phyloP scores from a whole-genome alignment of 345 rosid species.

The Pelargonium nanum region DNA sequence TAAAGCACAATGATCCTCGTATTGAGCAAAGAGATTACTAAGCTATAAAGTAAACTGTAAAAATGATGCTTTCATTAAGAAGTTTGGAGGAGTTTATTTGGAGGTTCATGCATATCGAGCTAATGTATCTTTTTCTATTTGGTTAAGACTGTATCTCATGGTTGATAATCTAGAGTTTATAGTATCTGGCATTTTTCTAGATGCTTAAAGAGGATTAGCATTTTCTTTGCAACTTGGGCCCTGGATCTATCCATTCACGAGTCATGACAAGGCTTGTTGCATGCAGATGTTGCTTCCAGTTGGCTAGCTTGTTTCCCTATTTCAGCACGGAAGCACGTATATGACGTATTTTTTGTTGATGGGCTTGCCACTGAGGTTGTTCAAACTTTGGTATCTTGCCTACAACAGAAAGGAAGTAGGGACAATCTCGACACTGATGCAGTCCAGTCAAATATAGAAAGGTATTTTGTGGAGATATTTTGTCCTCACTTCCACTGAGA shows the following conservation, averaged over 20 bases:
- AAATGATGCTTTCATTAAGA: too few relatives aligned
- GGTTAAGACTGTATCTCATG: background rate
- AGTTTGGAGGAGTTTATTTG: background rate
- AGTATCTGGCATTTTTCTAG: background rate
- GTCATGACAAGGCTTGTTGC: slow-evolving; percentile 8
- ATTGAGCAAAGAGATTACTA: too few relatives aligned
- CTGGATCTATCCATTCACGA: too few relatives aligned
- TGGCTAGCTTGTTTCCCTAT: slow-evolving; percentile 88
- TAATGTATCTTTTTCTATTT: too few relatives aligned
- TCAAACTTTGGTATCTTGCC: slow-evolving; percentile 64
- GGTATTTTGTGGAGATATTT: slow-evolving; percentile 27
- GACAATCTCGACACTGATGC: slow-evolving; percentile 29
- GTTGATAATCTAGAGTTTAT: background rate
- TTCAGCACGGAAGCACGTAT: slow-evolving; percentile 55
- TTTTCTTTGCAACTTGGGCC: background rate
- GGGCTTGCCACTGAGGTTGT: slow-evolving; percentile 65
- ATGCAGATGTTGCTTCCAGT: slow-evolving; percentile 75
- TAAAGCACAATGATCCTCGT: too few relatives aligned
- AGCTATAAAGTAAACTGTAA: too few relatives aligned
- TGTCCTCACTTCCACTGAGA: slow-evolving; percentile 1
- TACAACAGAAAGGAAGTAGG: slow-evolving; percentile 24
- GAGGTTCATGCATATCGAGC: background rate
- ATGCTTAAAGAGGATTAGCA: background rate
- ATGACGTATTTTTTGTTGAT: slow-evolving; percentile 66
- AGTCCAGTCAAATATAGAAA: slow-evolving; percentile 55